A percentile compares a stretch with the other conserved stretches of the same genome.
phyloP scores from a whole-genome alignment of 208 protist species.

The Leishmania gerbilli region DNA sequence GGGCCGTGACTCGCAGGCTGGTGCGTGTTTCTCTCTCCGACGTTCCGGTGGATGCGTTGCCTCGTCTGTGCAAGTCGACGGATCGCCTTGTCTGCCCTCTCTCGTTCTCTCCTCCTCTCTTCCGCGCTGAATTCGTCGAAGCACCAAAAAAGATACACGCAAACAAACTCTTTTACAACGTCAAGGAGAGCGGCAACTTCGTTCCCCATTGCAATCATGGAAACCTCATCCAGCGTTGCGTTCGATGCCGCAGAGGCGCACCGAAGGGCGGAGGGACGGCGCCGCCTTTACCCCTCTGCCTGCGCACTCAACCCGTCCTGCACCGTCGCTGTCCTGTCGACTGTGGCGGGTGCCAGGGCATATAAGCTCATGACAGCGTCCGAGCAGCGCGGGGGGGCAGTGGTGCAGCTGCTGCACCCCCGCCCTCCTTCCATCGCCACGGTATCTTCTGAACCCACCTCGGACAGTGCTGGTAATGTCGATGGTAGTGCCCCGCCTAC shows the following conservation, averaged over 20 bases:
- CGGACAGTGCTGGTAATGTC: neutral
- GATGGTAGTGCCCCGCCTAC: neutral
- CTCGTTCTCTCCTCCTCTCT: neutral
- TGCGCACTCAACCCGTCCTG: conserved; percentile 27
- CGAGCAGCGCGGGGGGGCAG: neutral
- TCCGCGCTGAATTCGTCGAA: neutral
- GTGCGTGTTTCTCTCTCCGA: neutral
- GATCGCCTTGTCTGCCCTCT: neutral
- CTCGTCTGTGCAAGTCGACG: neutral
- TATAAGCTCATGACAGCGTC: conserved; percentile 5
- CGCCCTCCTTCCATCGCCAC: neutral
- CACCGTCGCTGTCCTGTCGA: conserved; percentile 26
- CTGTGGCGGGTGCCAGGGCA: conserved; percentile 18
- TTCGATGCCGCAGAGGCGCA: neutral
- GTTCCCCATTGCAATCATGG: neutral
- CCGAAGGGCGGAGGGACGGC: neutral
- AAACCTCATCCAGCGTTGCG: neutral
- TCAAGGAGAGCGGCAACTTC: neutral
- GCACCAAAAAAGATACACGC: neutral
- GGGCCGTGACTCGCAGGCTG: neutral
- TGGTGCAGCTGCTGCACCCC: neutral
- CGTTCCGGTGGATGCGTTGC: neutral
- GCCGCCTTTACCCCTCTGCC: conserved; percentile 6
- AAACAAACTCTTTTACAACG: neutral
- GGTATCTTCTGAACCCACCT: neutral